These are phyloP conservation scores for Zalerion maritima DNA, from an alignment of 495 filamentous ascomycete genomes.

Conservation along the genomic window DNA sequence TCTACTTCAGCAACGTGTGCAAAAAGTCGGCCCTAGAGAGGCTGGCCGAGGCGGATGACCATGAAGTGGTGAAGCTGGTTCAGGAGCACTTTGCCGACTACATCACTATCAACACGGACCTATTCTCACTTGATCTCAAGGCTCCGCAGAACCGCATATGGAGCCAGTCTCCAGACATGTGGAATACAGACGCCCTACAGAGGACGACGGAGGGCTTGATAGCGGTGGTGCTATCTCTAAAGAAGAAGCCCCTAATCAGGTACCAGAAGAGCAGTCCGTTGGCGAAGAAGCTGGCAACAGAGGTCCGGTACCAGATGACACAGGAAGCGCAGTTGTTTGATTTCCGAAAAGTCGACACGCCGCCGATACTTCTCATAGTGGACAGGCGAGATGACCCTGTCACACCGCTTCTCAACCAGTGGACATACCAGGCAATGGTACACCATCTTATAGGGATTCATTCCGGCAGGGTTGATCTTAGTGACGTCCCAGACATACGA, in stretches of 20 bases:
- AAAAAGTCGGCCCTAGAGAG: conserved; percentile 93
- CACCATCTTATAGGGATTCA: conserved; percentile 88
- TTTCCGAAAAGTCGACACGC: conserved; percentile 88
- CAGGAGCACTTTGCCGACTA: conserved; percentile 96
- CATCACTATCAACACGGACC: conserved; percentile 83
- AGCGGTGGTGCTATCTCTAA: conserved; percentile 67
- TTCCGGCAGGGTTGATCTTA: conserved; percentile 81
- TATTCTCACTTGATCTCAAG: conserved; percentile 68
- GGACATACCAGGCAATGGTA: conserved; percentile 99
- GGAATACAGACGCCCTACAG: conserved; percentile 78
- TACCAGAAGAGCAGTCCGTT: conserved; percentile 87
- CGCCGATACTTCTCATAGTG: conserved; percentile 78
- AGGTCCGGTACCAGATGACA: conserved; percentile 80
- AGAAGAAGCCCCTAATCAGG: conserved; percentile 89
- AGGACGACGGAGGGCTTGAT: conserved; percentile 76
- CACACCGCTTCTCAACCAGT: conserved; percentile 89
- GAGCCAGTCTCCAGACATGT: conserved; percentile 70
- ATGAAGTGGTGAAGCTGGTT: conserved; percentile 83
- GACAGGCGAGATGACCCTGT: conserved; percentile 92
- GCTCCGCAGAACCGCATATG: conserved; percentile 62
- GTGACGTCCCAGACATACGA: conserved; percentile 73
- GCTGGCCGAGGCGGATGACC: conserved; percentile 91
- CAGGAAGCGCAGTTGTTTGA: conserved; percentile 97
- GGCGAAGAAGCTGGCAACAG: conserved; percentile 82
- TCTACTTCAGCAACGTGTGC: conserved; percentile 94